These are phyloP conservation scores for Ophiostoma montium DNA, from an alignment of 2,329 filamentous ascomycete species.

Conservation along the genomic window DNA sequence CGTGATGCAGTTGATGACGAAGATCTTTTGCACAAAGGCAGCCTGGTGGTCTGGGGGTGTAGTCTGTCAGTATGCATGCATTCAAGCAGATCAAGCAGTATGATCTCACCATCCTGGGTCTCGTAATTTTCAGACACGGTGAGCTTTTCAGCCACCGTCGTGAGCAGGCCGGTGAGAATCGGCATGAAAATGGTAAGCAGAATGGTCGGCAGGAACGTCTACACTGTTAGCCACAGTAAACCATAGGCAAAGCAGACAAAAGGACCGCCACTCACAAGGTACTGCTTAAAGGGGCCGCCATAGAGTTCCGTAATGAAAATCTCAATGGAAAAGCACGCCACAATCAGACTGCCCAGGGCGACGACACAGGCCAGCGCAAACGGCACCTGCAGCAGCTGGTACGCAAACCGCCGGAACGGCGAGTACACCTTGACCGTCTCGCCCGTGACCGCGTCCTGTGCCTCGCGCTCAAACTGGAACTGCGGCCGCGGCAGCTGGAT, in stretches of 20 bases:
- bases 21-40: conserved; percentile 81
- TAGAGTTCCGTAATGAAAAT: conserved; percentile 95
- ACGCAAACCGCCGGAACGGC: conserved; percentile 55
- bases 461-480: conserved; percentile 66
- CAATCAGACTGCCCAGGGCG: conserved; percentile 68
- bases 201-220: conserved; percentile 79
- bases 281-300: conserved; percentile 70
- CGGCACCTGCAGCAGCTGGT: conserved; percentile 69
- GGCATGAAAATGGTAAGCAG: conserved; percentile 74
- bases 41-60: conserved; percentile 51
- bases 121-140: conserved; percentile 87
- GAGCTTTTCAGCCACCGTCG: conserved; percentile 58
- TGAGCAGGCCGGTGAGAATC: conserved; percentile 61
- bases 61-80: background rate
- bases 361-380: conserved; percentile 64
- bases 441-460: conserved; percentile 68
- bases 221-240: background rate
- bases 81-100: too few relatives aligned
- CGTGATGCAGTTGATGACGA: conserved; percentile 74
- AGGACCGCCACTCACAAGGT: conserved; percentile 46
- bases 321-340: conserved; percentile 79
- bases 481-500: conserved; percentile 54
- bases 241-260: too few relatives aligned
- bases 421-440: conserved; percentile 66
- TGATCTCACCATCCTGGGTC: conserved; percentile 50